These are phyloP conservation scores for Ensete ventricosum DNA, from an alignment of 176 grass and related monocot species.

Conservation along the genomic window DNA sequence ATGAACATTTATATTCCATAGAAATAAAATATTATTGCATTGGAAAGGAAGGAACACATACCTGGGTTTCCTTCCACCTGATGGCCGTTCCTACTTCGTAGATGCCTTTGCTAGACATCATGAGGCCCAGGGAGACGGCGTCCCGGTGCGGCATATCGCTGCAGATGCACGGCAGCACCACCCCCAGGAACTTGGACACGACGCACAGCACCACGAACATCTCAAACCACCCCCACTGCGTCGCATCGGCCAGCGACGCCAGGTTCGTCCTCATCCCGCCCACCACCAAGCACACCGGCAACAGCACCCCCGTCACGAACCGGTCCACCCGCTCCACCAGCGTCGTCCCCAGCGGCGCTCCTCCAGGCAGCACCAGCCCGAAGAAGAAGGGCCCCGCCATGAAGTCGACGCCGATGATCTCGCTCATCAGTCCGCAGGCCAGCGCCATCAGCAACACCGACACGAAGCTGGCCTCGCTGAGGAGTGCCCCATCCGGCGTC, in stretches of 20 bases:
- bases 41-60: not conserved
- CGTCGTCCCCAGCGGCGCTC: constrained; percentile 65
- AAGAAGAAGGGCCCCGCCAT: constrained; percentile 61
- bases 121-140: constrained; percentile 39
- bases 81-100: constrained; percentile 37
- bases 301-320: constrained; percentile 46
- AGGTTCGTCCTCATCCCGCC: constrained; percentile 43
- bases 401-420: constrained; percentile 46
- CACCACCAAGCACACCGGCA: constrained; percentile 52
- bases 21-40: too few relatives aligned
- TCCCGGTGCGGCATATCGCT: constrained; percentile 42
- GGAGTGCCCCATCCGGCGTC: constrained; percentile 39
- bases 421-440: constrained; percentile 28
- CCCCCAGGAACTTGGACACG: constrained; percentile 37
- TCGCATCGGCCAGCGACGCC: constrained; percentile 3
- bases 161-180: constrained; percentile 37
- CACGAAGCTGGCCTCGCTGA: constrained; percentile 37
- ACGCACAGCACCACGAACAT: constrained; percentile 34
- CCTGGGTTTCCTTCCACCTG: constrained; percentile 26
- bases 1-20: too few relatives aligned
- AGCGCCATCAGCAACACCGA: constrained; percentile 42
- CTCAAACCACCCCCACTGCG: constrained; percentile 29
- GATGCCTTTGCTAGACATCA: constrained; percentile 81
- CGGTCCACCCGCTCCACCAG: constrained; percentile 51
- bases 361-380: constrained; percentile 65